Evolutionary conservation across 2,329 filamentous ascomycete species (phyloP).

Genomic region (Cryphonectria carpinicola): DNA sequence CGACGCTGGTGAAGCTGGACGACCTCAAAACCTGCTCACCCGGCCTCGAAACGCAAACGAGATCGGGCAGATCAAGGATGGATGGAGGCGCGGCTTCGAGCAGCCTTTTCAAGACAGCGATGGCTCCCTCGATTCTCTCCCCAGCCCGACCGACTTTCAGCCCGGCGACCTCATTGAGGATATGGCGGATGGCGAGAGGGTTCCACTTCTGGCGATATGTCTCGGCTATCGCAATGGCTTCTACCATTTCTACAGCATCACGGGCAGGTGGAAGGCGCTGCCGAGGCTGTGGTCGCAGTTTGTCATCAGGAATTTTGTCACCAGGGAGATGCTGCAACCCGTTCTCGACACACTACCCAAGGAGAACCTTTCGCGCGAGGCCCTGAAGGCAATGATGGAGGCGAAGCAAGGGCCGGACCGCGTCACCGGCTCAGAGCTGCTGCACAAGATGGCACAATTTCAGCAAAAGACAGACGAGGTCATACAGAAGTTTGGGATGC

Average conservation of each 20-base stretch:
- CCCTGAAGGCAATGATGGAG: conserved; percentile 44
- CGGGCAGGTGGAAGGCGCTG: conserved; percentile 55
- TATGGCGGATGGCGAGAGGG: conserved; percentile 36
- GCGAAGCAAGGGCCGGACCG: conserved; percentile 48
- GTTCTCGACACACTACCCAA: conserved; percentile 44
- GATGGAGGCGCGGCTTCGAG: conserved; percentile 26
- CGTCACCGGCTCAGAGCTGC: conserved; percentile 45
- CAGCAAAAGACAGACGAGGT: conserved; percentile 45
- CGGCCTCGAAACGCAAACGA: conserved; percentile 37
- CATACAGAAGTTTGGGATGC: conserved; percentile 52
- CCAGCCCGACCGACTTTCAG: conserved; percentile 35
- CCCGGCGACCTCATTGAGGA: conserved; percentile 58
- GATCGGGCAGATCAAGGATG: conserved; percentile 34
- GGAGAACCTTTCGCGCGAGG: conserved; percentile 34
- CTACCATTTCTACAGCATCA: conserved; percentile 58
- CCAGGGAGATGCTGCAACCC: conserved; percentile 46
- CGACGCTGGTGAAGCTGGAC: conserved; percentile 37
- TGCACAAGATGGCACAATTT: conserved; percentile 55
- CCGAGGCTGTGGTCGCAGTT: conserved; percentile 52
- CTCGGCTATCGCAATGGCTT: conserved; percentile 55
- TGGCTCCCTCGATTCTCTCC: conserved; percentile 42
- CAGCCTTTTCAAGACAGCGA: conserved; percentile 42
- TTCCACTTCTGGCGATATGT: conserved; percentile 56
- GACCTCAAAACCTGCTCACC: conserved; percentile 42
- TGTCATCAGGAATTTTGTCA: conserved; percentile 52